phyloP scores from a whole-genome alignment of 768 basidiomycete species.

The Lactarius pseudohatsudake region DNA sequence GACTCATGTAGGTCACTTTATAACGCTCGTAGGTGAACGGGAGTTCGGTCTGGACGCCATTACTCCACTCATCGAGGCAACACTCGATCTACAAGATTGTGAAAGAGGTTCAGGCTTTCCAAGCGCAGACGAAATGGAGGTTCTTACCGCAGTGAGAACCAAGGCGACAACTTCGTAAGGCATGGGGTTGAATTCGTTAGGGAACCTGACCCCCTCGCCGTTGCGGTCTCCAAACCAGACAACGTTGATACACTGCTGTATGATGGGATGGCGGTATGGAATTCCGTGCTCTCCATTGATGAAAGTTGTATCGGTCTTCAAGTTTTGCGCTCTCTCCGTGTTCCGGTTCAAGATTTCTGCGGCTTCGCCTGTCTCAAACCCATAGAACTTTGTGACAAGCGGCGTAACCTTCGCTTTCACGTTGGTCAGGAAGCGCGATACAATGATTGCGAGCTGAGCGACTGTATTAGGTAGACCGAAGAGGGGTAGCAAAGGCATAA shows the following conservation, averaged over 20 bases:
- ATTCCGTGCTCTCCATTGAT: not conserved
- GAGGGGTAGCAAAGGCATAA: not conserved
- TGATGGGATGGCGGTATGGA: constrained; percentile 12
- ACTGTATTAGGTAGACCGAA: not conserved
- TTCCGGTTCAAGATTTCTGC: not conserved
- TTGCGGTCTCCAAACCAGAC: constrained; percentile 8
- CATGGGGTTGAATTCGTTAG: constrained; percentile 9
- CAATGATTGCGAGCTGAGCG: not conserved
- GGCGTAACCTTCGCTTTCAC: constrained; percentile 10
- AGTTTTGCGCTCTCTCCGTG: not conserved
- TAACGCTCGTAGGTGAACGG: constrained; percentile 13
- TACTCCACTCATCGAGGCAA: constrained; percentile 17
- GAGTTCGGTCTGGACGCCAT: not conserved
- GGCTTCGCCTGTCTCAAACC: constrained; percentile 1
- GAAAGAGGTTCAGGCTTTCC: not conserved
- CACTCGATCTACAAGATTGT: constrained; percentile 10
- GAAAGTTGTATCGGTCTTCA: constrained; percentile 15
- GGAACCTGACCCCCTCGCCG: constrained; percentile 7
- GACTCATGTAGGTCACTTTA: not conserved
- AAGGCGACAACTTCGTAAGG: constrained; percentile 13
- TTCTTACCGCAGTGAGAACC: constrained; percentile 5
- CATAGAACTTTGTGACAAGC: constrained; percentile 8
- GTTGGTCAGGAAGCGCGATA: not conserved
- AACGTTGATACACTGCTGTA: constrained; percentile 10
- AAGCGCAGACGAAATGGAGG: no score